Evolutionary conservation across 2,329 filamentous ascomycete genomes (phyloP).

Genomic region (Monosporascus sp.): DNA sequence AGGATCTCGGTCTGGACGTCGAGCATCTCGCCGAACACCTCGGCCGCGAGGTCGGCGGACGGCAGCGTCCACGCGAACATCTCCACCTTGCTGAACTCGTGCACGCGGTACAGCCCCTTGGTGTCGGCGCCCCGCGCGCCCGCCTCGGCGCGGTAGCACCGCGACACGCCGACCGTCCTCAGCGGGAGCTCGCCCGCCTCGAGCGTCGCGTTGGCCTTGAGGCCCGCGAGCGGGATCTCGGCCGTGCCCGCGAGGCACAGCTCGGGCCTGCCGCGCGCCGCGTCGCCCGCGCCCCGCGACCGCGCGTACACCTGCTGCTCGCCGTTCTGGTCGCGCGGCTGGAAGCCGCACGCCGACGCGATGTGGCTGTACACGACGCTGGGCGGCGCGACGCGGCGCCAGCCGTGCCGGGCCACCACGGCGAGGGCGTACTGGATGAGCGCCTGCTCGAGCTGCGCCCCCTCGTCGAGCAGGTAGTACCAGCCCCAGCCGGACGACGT

Average conservation of each 20-base stretch:
- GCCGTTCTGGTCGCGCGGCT: constrained; percentile 81
- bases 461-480: constrained; percentile 94
- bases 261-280: constrained; percentile 57
- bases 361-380: constrained; percentile 91
- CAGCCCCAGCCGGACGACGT: constrained; percentile 92
- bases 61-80: constrained; percentile 88
- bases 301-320: constrained; percentile 90
- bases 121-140: constrained; percentile 85
- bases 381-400: constrained; percentile 77
- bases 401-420: constrained; percentile 67
- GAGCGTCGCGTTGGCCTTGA: constrained; percentile 72
- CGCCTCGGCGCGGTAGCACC: constrained; percentile 95
- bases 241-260: constrained; percentile 81
- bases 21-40: constrained; percentile 79
- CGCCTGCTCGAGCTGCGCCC: constrained; percentile 89
- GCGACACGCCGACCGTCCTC: constrained; percentile 75
- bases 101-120: constrained; percentile 92
- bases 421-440: constrained; percentile 80
- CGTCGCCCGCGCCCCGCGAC: constrained; percentile 60
- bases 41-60: constrained; percentile 40
- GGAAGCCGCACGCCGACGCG: constrained; percentile 86
- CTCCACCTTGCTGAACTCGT: constrained; percentile 98
- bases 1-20: constrained; percentile 83
- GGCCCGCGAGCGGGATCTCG: constrained; percentile 89
- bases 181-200: constrained; percentile 63